These are phyloP conservation scores for Oxytropis ochrocephala DNA, from an alignment of 306 rosid species.

Conservation along the genomic window DNA sequence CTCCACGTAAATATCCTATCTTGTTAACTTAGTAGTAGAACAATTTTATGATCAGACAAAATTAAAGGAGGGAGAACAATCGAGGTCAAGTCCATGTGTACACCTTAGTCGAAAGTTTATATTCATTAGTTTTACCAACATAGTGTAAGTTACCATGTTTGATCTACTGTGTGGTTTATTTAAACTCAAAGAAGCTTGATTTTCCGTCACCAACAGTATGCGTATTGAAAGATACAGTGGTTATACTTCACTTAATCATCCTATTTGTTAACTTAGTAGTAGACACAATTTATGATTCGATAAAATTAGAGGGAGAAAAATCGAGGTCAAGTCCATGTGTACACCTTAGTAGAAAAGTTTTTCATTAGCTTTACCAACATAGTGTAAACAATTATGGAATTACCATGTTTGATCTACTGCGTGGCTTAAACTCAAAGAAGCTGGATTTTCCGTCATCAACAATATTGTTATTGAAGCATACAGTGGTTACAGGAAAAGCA, in stretches of 20 bases:
- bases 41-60: not conserved
- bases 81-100: not conserved
- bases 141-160: not conserved
- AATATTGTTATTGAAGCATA: slow-evolving; percentile 40
- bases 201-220: slow-evolving; percentile 39
- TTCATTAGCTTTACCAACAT: slow-evolving; percentile 6
- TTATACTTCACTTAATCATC: slow-evolving; percentile 8
- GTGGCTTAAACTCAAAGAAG: slow-evolving; percentile 76
- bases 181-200: slow-evolving; percentile 67
- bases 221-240: slow-evolving; percentile 42
- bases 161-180: too few species aligned
- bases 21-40: not conserved
- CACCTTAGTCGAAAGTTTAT: slow-evolving; percentile 6
- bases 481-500: slow-evolving; percentile 48
- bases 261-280: not conserved
- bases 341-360: slow-evolving; percentile 4
- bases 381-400: slow-evolving; percentile 17
- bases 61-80: not conserved
- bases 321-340: not conserved
- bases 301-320: slow-evolving; percentile 7
- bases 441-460: slow-evolving; percentile 53
- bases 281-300: not conserved
- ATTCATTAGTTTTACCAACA: not conserved
- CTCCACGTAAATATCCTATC: slow-evolving; percentile 4
- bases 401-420: slow-evolving; percentile 61